Evolutionary conservation across 768 basidiomycete genomes (phyloP), one percentile per base, ranked within the genome.

Genomic region (Suillus ampliporus): DNA sequence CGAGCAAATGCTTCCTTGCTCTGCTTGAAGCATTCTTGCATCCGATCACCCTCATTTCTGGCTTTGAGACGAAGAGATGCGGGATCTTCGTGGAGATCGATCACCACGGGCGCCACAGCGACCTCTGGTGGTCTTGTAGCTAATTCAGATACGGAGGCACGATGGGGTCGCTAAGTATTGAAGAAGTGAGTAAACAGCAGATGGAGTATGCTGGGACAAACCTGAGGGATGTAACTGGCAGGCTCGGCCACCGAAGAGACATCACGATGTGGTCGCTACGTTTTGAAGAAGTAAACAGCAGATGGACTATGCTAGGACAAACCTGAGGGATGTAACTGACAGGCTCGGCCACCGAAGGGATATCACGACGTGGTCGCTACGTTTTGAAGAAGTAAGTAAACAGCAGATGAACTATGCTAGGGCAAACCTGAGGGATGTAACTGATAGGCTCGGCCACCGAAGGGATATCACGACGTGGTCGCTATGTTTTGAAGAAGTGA

Each of bases 41-140:
- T 93, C 66, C 78, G 70, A 69, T 92, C 89, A 1, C 91, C 91
- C 70, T 90, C 90, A 53, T 82, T 80, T 59, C 87, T 87, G 3
- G 95, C 95, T 61, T 82, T 80, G 59, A 84, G 83, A 21, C 94
- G 84, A 34, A 95, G 80, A 35, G 79, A 76, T 41, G 79, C 73
- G 69, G 94, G 93, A 61, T 54, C 53, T 38, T 54, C 53, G 10
- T 54, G 3, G 5, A 23, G 21, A 21, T 19, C 23, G 4, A 34
- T 19, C 53, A 11, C 37, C 6, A 26, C 3, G 1, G 17, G 53
- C 15, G 23, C 5, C 5, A 26, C 53, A 31, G 8, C 10, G 19
- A 11, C 17, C 5, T 50, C 28, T 19, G 28, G 48, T 5, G 48
- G 17, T 28, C 28, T 50, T 50, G 48, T 31, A 31, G 31, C 31